Conservation (phyloP, 2,329 filamentous ascomycete species). For the Fusarium virguliforme region DNA sequence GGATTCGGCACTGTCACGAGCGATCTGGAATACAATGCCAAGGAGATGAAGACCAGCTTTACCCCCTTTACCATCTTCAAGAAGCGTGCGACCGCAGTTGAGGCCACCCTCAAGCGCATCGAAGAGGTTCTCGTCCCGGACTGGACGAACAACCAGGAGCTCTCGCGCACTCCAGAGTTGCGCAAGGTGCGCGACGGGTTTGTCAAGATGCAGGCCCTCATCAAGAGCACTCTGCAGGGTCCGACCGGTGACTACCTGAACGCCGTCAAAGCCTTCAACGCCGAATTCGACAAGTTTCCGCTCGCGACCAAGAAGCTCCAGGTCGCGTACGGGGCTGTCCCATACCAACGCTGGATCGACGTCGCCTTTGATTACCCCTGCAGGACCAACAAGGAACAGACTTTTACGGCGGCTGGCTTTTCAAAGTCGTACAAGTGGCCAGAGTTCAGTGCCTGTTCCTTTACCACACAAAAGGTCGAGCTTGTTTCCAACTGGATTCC, state of each 20-base stretch:
- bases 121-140: constrained; percentile 30
- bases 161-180: constrained; percentile 25
- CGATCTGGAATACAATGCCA: constrained; percentile 28
- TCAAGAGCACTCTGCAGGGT: constrained; percentile 22
- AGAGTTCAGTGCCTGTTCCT: constrained; percentile 31
- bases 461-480: constrained; percentile 28
- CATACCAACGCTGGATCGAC: constrained; percentile 34
- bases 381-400: constrained; percentile 22
- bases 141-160: constrained; percentile 39
- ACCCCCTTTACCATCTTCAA: constrained; percentile 24
- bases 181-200: constrained; percentile 40
- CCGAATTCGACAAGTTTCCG: constrained; percentile 31
- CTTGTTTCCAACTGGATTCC: constrained; percentile 37
- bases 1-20: constrained; percentile 26
- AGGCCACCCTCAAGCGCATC: constrained; percentile 12
- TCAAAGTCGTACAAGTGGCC: constrained; percentile 32
- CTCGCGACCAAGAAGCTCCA: constrained; percentile 34
- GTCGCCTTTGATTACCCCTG: constrained; percentile 41
- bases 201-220: constrained; percentile 18
- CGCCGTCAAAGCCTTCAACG: constrained; percentile 25
- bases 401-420: constrained; percentile 26
- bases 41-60: constrained; percentile 27
- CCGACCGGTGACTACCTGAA: constrained; percentile 13
- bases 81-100: constrained; percentile 22
- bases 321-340: constrained; percentile 24